These are phyloP conservation scores for Pseudogymnoascus sp. DNA, from an alignment of 2,329 filamentous ascomycete species.

Conservation along the genomic window DNA sequence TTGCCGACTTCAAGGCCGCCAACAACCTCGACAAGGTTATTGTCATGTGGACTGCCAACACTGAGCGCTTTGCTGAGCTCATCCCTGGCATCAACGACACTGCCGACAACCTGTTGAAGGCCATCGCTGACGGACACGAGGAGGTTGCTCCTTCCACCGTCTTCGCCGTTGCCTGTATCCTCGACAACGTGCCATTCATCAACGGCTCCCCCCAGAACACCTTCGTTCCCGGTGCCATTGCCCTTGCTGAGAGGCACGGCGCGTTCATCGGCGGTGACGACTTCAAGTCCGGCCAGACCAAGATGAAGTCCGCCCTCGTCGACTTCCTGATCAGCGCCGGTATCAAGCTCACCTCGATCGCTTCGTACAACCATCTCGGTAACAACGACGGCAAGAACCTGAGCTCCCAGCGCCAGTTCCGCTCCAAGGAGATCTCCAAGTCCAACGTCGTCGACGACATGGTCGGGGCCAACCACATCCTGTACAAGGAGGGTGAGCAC, in stretches of 20 bases:
- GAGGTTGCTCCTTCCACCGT: conserved; percentile 94
- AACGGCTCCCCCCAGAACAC: conserved; percentile 99
- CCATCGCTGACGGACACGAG: conserved; percentile 78
- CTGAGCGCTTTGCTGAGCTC: conserved; percentile 89
- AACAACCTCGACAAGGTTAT: conserved; percentile 91
- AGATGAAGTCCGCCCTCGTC: conserved; percentile 99
- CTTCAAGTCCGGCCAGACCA: conserved; percentile 99
- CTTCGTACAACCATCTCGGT: conserved; percentile 97
- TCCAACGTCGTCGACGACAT: conserved; percentile 99
- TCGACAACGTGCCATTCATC: conserved; percentile 90
- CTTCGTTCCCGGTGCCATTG: conserved; percentile 86
- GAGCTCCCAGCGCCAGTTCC: conserved; percentile 96
- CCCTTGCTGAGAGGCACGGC: conserved; percentile 77
- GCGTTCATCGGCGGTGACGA: conserved; percentile 96
- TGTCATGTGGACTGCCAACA: conserved; percentile 98
- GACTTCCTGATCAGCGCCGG: conserved; percentile 98
- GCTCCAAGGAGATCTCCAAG: conserved; percentile 99
- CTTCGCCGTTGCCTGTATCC: conserved; percentile 89
- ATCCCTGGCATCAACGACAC: conserved; percentile 90
- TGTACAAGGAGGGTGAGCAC: conserved; percentile 89
- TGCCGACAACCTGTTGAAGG: conserved; percentile 81
- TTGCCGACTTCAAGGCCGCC: conserved; percentile 82
- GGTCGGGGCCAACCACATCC: conserved; percentile 87
- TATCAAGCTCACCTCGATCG: conserved; percentile 97
- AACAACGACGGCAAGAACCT: conserved; percentile 99